Conservation (phyloP, 495 filamentous ascomycete genomes). For the Xylaria castorea region DNA sequence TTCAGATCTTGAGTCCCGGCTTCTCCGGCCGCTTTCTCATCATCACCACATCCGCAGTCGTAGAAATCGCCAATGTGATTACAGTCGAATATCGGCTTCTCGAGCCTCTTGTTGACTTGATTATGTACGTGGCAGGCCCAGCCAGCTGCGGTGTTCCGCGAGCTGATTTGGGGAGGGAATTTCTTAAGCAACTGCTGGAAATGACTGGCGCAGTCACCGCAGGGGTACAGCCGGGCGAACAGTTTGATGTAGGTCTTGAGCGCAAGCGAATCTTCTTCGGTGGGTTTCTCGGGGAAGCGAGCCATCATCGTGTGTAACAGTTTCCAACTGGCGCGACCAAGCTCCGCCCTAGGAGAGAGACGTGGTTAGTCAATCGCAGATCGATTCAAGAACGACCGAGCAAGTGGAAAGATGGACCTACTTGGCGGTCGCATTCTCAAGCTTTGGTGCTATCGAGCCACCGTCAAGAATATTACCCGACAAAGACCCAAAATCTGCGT, state of each 20-base stretch:
- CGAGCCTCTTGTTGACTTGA: conserved; percentile 84
- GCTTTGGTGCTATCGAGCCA: conserved; percentile 81
- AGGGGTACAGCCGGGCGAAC: conserved; percentile 92
- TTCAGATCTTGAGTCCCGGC: conserved; percentile 28
- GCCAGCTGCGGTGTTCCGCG: conserved; percentile 79
- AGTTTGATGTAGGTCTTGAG: conserved; percentile 85
- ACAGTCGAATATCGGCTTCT: conserved; percentile 87
- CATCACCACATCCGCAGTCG: conserved; percentile 92
- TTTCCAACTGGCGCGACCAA: conserved; percentile 89
- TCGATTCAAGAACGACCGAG: background rate
- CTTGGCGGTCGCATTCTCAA: conserved; percentile 93
- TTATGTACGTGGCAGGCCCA: conserved; percentile 98
- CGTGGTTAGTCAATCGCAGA: conserved; percentile 17
- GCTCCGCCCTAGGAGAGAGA: conserved; percentile 68
- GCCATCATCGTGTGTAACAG: conserved; percentile 96
- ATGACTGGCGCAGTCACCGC: conserved; percentile 91
- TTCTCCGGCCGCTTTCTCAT: conserved; percentile 50
- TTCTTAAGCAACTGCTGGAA: conserved; percentile 82
- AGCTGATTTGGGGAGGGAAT: conserved; percentile 90
- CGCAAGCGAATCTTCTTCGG: conserved; percentile 80
- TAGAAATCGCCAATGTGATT: conserved; percentile 89
- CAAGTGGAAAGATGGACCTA: conserved; percentile 41
- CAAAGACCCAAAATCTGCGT: conserved; percentile 36
- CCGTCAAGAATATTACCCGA: conserved; percentile 66
- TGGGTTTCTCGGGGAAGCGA: conserved; percentile 87